Evolutionary conservation across 2,329 filamentous ascomycete genomes (phyloP).

Genomic region (Geosmithia morbida): DNA sequence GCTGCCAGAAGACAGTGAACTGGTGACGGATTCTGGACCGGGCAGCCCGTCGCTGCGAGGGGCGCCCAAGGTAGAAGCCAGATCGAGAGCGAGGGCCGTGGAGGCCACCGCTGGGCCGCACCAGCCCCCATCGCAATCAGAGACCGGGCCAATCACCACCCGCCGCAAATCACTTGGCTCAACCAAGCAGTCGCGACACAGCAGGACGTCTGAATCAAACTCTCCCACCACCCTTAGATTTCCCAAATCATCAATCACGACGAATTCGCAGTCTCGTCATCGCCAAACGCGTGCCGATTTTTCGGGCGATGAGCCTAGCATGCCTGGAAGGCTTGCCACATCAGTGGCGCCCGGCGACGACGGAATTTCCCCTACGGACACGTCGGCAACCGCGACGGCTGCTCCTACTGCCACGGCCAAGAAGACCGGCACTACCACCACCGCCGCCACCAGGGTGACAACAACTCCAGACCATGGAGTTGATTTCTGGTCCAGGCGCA

Average conservation of each 20-base stretch:
- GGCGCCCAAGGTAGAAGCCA: constrained; percentile 1
- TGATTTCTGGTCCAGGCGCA: constrained; percentile 17
- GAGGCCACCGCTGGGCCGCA: neutral
- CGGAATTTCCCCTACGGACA: constrained; percentile 14
- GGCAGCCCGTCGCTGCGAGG: constrained; percentile 1
- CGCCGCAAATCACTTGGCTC: constrained; percentile 24
- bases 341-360: constrained; percentile 13
- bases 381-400: constrained; percentile 7
- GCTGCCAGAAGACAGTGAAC: constrained; percentile 1
- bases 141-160: constrained; percentile 21
- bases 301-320: constrained; percentile 14
- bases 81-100: constrained; percentile 1
- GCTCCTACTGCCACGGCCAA: no score
- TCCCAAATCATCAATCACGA: constrained; percentile 2
- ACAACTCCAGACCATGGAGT: constrained; percentile 15
- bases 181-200: constrained; percentile 17
- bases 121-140: constrained; percentile 1
- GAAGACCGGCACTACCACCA: no score
- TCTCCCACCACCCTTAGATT: constrained; percentile 6
- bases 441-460: no score
- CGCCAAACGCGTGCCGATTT: neutral
- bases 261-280: neutral
- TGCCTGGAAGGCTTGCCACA: constrained; percentile 19
- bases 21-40: neutral
- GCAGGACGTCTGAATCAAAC: constrained; percentile 21